A percentile compares a stretch with the other conserved stretches of the same genome.
These are phyloP conservation scores for Gigaspora rosea DNA, from an alignment of 192 early-diverging fungal species.

Conservation along the genomic window DNA sequence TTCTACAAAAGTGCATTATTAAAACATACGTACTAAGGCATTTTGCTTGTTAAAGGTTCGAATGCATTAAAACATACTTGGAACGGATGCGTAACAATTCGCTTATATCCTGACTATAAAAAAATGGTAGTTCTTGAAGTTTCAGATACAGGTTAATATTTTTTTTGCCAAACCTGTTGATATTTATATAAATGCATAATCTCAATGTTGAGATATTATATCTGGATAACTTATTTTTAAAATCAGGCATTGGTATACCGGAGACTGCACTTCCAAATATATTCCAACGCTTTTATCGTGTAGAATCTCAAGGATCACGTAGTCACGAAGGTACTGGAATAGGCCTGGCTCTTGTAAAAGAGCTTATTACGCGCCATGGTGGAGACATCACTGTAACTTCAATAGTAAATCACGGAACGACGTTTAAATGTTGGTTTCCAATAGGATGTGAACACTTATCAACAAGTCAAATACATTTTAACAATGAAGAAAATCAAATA, in stretches of 20 bases:
- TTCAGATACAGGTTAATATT: conserved; percentile 45
- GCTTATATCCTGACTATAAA: too few relatives aligned
- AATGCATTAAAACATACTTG: too few relatives aligned
- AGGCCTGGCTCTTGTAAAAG: conserved; percentile 24
- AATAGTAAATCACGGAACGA: conserved; percentile 42
- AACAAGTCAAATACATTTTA: conserved; percentile 38
- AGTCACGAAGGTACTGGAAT: too few relatives aligned
- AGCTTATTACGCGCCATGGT: conserved; percentile 52
- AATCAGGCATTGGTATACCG: too few relatives aligned
- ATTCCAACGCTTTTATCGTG: too few relatives aligned
- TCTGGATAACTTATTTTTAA: conserved; percentile 36
- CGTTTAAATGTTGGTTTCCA: too few relatives aligned
- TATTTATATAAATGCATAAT: conserved; percentile 49
- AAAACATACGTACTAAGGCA: background rate
- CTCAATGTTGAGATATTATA: conserved; percentile 58
- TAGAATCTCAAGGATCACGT: too few relatives aligned
- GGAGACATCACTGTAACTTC: conserved; percentile 48
- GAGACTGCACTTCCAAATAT: too few relatives aligned
- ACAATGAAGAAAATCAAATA: conserved; percentile 10
- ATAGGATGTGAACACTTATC: too few relatives aligned
- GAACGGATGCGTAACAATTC: too few relatives aligned
- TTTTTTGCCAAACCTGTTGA: conserved; percentile 62
- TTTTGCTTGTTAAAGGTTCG: too few relatives aligned
- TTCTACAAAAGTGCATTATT: conserved; percentile 35
- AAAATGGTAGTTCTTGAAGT: conserved; percentile 35